Evolutionary conservation across 2,329 filamentous ascomycete species (phyloP).

Genomic region (Plectosphaerella cucumerina): DNA sequence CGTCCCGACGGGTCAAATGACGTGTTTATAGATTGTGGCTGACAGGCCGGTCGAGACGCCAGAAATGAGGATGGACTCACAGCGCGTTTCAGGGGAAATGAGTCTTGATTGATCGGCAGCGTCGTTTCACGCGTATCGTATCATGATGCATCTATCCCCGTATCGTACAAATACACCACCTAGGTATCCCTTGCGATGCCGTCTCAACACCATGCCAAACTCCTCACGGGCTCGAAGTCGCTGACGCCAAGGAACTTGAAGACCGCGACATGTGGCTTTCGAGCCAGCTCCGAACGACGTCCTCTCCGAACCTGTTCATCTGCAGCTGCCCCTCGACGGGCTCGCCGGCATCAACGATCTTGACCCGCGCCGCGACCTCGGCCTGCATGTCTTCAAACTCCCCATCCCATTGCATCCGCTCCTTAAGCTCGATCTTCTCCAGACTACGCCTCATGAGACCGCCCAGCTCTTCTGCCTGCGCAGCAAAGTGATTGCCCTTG

Average conservation of each 20-base stretch:
- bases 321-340: conserved; percentile 14
- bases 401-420: conserved; percentile 36
- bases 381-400: conserved; percentile 25
- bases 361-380: conserved; percentile 33
- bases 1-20: too few relatives aligned
- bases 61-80: too few relatives aligned
- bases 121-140: too few relatives aligned
- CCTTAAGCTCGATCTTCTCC: conserved; percentile 38
- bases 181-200: too few relatives aligned
- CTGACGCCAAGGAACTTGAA: too few relatives aligned
- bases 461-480: conserved; percentile 43
- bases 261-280: conserved; percentile 7
- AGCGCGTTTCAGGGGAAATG: too few relatives aligned
- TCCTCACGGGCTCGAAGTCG: too few relatives aligned
- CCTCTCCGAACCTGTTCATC: conserved; percentile 19
- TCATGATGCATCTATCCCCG: too few relatives aligned
- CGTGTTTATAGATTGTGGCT: too few relatives aligned
- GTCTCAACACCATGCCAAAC: background rate
- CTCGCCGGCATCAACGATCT: conserved; percentile 29
- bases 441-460: conserved; percentile 45
- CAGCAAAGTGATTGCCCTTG: conserved; percentile 36
- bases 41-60: too few relatives aligned
- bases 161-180: too few relatives aligned
- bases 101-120: too few relatives aligned
- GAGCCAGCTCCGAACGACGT: conserved; percentile 25